These are phyloP conservation scores for Anacardium occidentale DNA, from an alignment of 345 rosid species.

Conservation along the genomic window DNA sequence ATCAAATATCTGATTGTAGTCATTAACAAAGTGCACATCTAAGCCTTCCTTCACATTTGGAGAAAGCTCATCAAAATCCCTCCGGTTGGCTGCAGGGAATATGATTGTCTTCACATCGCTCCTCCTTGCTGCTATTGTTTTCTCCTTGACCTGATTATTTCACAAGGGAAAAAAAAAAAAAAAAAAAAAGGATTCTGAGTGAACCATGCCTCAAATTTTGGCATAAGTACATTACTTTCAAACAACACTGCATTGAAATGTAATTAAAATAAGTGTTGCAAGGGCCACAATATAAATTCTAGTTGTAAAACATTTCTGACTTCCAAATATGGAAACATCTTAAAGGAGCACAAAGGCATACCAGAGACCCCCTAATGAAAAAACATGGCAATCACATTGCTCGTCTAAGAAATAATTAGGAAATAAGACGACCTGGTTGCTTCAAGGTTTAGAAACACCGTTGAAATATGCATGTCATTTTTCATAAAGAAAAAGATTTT, in stretches of 20 bases:
- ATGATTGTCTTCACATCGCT: constrained; percentile 79
- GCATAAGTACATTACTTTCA: background rate
- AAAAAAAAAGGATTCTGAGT: background rate
- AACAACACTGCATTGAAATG: background rate
- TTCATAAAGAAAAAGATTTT: background rate
- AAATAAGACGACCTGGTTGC: too few species aligned
- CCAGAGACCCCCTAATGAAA: too few species aligned
- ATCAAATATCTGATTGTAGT: constrained; percentile 59
- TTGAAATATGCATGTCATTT: too few species aligned
- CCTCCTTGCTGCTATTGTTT: constrained; percentile 89
- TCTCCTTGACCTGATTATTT: constrained; percentile 81
- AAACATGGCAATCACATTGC: too few species aligned
- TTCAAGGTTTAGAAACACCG: too few species aligned
- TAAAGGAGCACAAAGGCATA: background rate
- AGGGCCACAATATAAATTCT: too few species aligned
- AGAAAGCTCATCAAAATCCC: constrained; percentile 92
- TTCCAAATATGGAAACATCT: background rate
- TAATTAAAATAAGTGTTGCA: background rate
- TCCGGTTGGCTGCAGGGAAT: constrained; percentile 88
- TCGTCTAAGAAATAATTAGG: background rate
- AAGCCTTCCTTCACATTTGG: constrained; percentile 87
- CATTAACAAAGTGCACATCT: constrained; percentile 87
- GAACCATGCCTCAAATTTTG: background rate
- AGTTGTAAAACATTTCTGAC: too few species aligned
- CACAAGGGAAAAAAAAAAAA: background rate